Conservation (phyloP, 2,329 filamentous ascomycete species). For the Raffaelea deltoideospora region DNA sequence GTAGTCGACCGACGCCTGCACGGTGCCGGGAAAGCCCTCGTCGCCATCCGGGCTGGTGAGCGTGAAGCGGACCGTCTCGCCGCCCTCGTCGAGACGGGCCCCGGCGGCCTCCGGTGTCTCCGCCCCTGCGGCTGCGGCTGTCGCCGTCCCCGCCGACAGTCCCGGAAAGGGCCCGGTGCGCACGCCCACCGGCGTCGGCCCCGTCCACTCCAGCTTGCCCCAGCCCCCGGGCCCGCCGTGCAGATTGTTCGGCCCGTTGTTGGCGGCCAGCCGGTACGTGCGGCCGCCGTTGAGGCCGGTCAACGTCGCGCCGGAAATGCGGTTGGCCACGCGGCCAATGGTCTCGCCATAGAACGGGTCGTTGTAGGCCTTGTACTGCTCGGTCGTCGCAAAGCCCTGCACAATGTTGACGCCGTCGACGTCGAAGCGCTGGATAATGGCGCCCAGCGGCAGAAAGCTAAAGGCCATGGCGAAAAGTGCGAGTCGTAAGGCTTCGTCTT, state of each 20-base stretch:
- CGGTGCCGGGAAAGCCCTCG: constrained; percentile 77
- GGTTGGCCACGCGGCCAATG: constrained; percentile 75
- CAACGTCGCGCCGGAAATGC: constrained; percentile 58
- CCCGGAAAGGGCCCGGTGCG: constrained; percentile 30
- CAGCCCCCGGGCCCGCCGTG: constrained; percentile 64
- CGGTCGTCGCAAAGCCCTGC: constrained; percentile 63
- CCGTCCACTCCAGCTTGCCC: constrained; percentile 66
- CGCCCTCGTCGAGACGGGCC: constrained; percentile 32
- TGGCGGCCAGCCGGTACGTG: constrained; percentile 54
- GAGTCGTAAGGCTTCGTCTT: no score
- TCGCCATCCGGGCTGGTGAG: constrained; percentile 65
- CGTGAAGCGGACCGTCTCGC: constrained; percentile 51
- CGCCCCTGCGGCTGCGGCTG: no score
- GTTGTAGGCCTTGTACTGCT: constrained; percentile 64
- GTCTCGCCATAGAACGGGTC: constrained; percentile 79
- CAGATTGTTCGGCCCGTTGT: constrained; percentile 63
- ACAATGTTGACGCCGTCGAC: constrained; percentile 76
- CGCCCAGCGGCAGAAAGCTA: constrained; percentile 59
- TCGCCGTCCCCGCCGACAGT: constrained; percentile 25
- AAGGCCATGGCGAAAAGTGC: constrained; percentile 22
- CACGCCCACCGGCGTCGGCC: constrained; percentile 46
- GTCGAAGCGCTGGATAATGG: constrained; percentile 66
- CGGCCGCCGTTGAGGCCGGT: constrained; percentile 51
- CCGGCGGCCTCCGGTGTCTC: no score
- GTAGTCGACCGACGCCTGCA: constrained; percentile 67